Base-by-base conservation (phyloP, 1,284 basidiomycete genomes). In the Ceratobasidium sp. region DNA sequence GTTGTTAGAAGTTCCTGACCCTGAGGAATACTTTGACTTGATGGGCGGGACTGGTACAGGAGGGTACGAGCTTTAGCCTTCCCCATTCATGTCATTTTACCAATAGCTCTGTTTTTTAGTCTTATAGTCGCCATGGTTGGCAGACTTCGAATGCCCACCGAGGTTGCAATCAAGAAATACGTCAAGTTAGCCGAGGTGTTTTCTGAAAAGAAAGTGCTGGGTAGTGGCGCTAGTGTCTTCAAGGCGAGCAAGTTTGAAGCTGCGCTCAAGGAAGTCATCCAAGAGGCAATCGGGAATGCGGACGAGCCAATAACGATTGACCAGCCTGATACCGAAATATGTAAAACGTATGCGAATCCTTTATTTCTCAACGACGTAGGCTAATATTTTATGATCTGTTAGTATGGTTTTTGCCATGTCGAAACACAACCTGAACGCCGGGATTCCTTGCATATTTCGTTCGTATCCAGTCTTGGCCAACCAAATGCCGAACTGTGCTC, bases 81-180 rank as follows among this genome's bases (percentile, higher is more conserved):
- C 39, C 22, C n/a, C n/a, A 46, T n/a, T 64, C 39, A 48, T 64
- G 41, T 27, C 4, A n/a, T 19, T 53, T 27, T 22, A 3, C n/a
- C 7, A 7, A 63, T 43, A 39, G 2, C 22, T 4, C 4, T 41
- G 9, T 14, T 9, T 29, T 51, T 14, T 4, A 81, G 80, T 0
- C 77, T 83, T 6, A 78, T 81, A 46, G 78, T 81, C 11, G 72
- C 82, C 9, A 48, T 62, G 59, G 14, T 62, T 29, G 59, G 59
- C 2, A 62, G 59, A 16, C 39, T 46, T 13, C 13, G 39, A 24
- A 41, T 62, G 39, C 27, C 39, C 22, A 43, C 16, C 11, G 37
- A 43, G 13, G 4, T 16, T 6, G 37, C 59, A 49, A 31, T 48
- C 22, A 29, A 27, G 41, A 13, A 4, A 31, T 48, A 48, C 19